A percentile compares a stretch with the other conserved stretches of the same genome.
Conservation (phyloP, 495 filamentous ascomycete species). For the Tetracladium setigerum region DNA sequence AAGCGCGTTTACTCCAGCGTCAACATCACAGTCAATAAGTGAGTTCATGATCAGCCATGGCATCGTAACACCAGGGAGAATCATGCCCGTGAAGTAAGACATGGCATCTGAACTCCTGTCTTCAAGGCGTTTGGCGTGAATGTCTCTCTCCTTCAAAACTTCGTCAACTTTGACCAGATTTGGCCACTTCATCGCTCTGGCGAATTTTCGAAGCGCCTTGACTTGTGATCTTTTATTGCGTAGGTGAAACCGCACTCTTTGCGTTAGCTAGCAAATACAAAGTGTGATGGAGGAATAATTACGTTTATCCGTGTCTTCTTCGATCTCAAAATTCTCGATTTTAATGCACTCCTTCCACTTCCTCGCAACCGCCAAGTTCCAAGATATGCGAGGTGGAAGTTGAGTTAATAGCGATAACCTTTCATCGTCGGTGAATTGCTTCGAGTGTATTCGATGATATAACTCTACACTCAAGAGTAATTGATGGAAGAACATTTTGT, state of each 20-base stretch:
- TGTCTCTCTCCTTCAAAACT: conserved; percentile 48
- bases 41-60: conserved; percentile 68
- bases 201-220: conserved; percentile 55
- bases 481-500: conserved; percentile 62
- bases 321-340: conserved; percentile 37
- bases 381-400: conserved; percentile 59
- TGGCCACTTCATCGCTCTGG: conserved; percentile 65
- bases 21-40: conserved; percentile 62
- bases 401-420: conserved; percentile 48
- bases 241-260: conserved; percentile 41
- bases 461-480: conserved; percentile 62
- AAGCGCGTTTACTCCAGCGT: conserved; percentile 44
- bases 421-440: conserved; percentile 40
- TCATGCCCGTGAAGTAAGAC: conserved; percentile 64
- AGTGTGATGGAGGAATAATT: conserved; percentile 13
- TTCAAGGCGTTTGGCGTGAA: conserved; percentile 43
- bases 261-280: conserved; percentile 8
- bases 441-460: conserved; percentile 51
- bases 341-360: conserved; percentile 61
- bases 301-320: conserved; percentile 30
- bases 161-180: conserved; percentile 55
- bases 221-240: conserved; percentile 56
- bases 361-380: conserved; percentile 59
- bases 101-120: conserved; percentile 56
- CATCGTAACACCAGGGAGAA: conserved; percentile 61